Evolutionary conservation across 768 basidiomycete species (phyloP).

Genomic region (Chalciporus sphaerocephalus): DNA sequence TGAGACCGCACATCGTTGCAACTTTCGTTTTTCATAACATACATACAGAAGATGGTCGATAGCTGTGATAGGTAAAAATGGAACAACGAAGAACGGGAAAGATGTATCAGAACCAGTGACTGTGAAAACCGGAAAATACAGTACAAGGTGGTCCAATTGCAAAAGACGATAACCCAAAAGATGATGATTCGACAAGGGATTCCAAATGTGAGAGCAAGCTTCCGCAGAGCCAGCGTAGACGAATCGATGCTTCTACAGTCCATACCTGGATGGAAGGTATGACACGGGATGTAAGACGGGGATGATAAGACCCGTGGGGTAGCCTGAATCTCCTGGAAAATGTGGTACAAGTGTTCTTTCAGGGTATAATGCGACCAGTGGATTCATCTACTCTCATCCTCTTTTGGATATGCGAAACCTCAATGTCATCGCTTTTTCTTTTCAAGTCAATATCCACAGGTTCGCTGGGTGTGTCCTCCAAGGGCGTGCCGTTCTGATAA

Average conservation of each 20-base stretch:
- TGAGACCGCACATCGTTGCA: no score
- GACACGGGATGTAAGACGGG: slow-evolving; percentile 16
- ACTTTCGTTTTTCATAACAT: slow-evolving; percentile 26
- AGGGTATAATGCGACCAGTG: slow-evolving; percentile 51
- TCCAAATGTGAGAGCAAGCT: slow-evolving; percentile 26
- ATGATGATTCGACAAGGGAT: slow-evolving; percentile 29
- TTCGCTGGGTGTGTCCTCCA: slow-evolving; percentile 39
- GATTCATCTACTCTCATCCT: slow-evolving; percentile 67
- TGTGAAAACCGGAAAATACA: slow-evolving; percentile 23
- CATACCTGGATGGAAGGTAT: slow-evolving; percentile 27
- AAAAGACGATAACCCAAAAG: slow-evolving; percentile 32
- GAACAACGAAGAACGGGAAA: slow-evolving; percentile 11
- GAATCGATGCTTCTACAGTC: slow-evolving; percentile 26
- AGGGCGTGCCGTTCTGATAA: slow-evolving; percentile 33
- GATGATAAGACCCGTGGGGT: slow-evolving; percentile 21
- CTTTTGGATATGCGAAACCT: slow-evolving; percentile 53
- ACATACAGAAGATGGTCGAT: slow-evolving; percentile 30
- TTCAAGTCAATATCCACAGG: slow-evolving; percentile 56
- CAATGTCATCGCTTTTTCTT: slow-evolving; percentile 53
- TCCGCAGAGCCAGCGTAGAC: slow-evolving; percentile 26
- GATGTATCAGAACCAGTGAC: slow-evolving; percentile 14
- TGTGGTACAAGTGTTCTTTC: slow-evolving; percentile 32
- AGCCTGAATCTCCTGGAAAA: slow-evolving; percentile 20
- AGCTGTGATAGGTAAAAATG: slow-evolving; percentile 20
- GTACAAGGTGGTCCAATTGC: slow-evolving; percentile 35